Base-by-base conservation (phyloP, 768 basidiomycete genomes). In the Cystobasidium onofrii region DNA sequence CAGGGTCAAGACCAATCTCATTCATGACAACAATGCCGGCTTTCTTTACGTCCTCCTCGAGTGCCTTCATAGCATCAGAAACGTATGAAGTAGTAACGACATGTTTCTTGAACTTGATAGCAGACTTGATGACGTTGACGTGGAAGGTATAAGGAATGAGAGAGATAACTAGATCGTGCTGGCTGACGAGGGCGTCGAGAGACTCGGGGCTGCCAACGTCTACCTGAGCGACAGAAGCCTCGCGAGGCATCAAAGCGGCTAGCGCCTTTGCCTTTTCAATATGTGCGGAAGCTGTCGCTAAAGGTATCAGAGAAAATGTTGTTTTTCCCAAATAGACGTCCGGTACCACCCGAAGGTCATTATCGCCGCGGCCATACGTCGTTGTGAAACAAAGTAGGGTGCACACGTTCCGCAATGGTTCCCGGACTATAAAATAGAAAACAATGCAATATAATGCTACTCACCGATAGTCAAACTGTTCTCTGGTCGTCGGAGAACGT, bases 81-180 rank as follows among this genome's bases (percentile, higher is more conserved):
- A 98, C 88, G 80, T 99, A 98, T 74, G 89, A 90, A 27, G 96
- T 98, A 44, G 96, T 98, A 77, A 99, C 92, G 43, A 97, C 93
- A 81, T 96, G 84, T 34, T 89, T 92, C 84, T 91, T 93, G 79
- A 86, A 83, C 82, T 87, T 88, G 85, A 94, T 90, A 52, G 91
- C 92, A 13, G 92, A 89, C 81, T 90, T 88, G 83, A 98, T 94
- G 80, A 99, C 92, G 33, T 84, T 84, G 20, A 88, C 87, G 81
- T 98, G 96, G 84, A 88, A 84, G 69, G 88, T 91, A 85, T 98
- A 98, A 0, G 96, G 96, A 76, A 99, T 94, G 80, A 99, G 87
- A 9, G 92, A 94, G 80, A 98, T 90, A 81, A 98, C 92, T 63
- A 97, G 86, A 81, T 98, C 92, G 81, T 91, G 89, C 57, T 86